These are phyloP conservation scores for Scheffersomyces titani DNA, from an alignment of 1,139 yeast species.

Conservation along the genomic window DNA sequence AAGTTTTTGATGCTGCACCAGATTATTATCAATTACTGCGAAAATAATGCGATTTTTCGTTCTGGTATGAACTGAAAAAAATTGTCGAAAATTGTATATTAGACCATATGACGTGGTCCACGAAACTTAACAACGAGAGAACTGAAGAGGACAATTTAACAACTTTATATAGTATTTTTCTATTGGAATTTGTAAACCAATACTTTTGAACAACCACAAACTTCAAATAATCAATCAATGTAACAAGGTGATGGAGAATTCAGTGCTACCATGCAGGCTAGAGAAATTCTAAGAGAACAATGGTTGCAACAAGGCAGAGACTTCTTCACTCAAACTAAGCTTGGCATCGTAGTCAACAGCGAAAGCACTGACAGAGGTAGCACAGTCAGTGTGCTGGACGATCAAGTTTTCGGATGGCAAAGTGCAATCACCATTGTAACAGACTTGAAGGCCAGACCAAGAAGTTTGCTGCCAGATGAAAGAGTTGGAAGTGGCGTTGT, in stretches of 20 bases:
- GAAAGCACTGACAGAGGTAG: slow-evolving; percentile 39
- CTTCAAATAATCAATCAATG: background rate
- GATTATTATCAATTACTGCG: background rate
- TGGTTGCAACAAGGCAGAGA: slow-evolving; percentile 26
- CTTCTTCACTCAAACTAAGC: slow-evolving; percentile 25
- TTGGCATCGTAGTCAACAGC: slow-evolving; percentile 46
- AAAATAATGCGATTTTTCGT: background rate
- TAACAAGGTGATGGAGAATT: background rate
- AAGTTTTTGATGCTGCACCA: too few relatives aligned
- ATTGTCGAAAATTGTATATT: background rate
- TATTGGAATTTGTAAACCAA: background rate
- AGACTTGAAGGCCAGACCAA: slow-evolving; percentile 22
- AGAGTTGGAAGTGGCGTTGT: slow-evolving; percentile 32
- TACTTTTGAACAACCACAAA: background rate
- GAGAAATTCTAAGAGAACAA: slow-evolving; percentile 7
- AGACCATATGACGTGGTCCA: background rate
- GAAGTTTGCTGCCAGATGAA: slow-evolving; percentile 16
- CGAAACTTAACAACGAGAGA: background rate
- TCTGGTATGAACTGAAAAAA: too few relatives aligned
- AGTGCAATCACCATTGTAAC: slow-evolving; percentile 36
- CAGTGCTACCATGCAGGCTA: background rate
- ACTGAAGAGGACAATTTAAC: background rate
- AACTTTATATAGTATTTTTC: background rate
- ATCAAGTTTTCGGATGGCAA: slow-evolving; percentile 36
- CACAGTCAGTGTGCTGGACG: slow-evolving; percentile 26